Percentiles rank a stretch among this genome's conserved stretches.
These are phyloP conservation scores for Sarocladium oryzae DNA, from an alignment of 2,329 filamentous ascomycete genomes.

Conservation along the genomic window DNA sequence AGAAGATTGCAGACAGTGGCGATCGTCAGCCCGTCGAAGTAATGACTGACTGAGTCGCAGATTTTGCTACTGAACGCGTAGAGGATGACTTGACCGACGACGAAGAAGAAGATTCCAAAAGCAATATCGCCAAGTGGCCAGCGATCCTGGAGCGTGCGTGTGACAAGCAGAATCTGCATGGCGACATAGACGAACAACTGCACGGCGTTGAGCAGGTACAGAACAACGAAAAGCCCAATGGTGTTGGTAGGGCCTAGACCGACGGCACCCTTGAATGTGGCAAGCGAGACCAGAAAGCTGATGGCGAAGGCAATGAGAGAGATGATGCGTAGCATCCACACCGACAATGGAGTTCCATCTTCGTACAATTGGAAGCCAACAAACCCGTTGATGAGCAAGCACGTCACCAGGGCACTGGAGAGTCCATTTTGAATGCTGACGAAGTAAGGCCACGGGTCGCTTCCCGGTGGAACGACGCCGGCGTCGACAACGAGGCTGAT, in stretches of 20 bases:
- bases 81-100: conserved; percentile 84
- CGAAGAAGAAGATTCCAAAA: conserved; percentile 87
- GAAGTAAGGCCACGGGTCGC: conserved; percentile 81
- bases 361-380: conserved; percentile 98
- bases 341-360: conserved; percentile 85
- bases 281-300: conserved; percentile 77
- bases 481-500: conserved; percentile 86
- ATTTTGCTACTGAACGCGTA: conserved; percentile 85
- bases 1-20: conserved; percentile 89
- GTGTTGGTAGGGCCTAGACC: conserved; percentile 82
- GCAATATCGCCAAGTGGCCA: conserved; percentile 91
- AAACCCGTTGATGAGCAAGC: conserved; percentile 92
- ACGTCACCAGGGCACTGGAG: conserved; percentile 77
- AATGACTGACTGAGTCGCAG: conserved; percentile 80
- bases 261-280: conserved; percentile 89
- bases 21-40: conserved; percentile 90
- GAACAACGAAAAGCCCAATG: conserved; percentile 79
- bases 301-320: conserved; percentile 79
- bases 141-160: conserved; percentile 84
- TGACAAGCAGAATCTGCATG: conserved; percentile 83
- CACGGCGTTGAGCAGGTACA: conserved; percentile 86
- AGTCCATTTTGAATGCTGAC: conserved; percentile 81
- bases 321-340: conserved; percentile 82
- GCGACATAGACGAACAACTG: conserved; percentile 78
- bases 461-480: conserved; percentile 81